Evolutionary conservation across 192 early-diverging fungal species (phyloP).

Genomic region (Pecoramyces ruminantium): DNA sequence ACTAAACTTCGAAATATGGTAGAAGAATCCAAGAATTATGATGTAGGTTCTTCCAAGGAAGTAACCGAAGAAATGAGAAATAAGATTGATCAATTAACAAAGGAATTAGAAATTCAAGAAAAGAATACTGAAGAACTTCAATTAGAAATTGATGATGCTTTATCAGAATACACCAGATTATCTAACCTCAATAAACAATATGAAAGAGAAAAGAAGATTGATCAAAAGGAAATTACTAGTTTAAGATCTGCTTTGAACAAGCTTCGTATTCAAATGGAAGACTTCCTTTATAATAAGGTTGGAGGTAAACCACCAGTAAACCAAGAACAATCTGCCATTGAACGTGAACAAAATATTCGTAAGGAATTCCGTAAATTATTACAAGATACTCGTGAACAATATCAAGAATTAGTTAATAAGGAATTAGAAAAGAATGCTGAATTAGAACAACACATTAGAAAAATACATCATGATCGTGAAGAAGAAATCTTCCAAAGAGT

Average conservation of each 20-base stretch:
- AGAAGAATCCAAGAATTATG: background rate
- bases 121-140: background rate
- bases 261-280: background rate
- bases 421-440: background rate
- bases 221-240: background rate
- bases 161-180: background rate
- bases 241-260: background rate
- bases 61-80: background rate
- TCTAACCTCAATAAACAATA: background rate
- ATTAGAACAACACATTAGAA: background rate
- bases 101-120: background rate
- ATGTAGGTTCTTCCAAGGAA: background rate
- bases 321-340: background rate
- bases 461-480: background rate
- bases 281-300: background rate
- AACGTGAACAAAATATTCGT: background rate
- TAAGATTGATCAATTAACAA: background rate
- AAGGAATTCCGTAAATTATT: background rate
- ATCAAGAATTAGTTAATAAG: background rate
- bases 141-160: background rate
- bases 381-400: background rate
- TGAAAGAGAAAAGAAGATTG: background rate
- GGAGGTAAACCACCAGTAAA: background rate
- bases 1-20: background rate
- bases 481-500: background rate